Evolutionary conservation across 148 eudicot genomes (phyloP).

Genomic region (Chenopodium album): DNA sequence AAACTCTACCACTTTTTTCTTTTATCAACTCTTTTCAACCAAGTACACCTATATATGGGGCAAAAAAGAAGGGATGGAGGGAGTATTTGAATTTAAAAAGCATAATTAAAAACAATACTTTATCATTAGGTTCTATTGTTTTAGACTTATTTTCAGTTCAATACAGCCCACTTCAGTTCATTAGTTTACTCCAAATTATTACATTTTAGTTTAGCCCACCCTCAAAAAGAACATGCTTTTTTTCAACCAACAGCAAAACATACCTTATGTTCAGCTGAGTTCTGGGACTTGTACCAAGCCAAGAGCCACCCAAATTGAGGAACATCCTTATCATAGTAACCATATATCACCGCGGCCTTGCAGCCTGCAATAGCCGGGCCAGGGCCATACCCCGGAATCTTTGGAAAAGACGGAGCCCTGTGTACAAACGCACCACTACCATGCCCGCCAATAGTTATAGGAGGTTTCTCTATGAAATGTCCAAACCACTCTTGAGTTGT

Average conservation of each 20-base stretch:
- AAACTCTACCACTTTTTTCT: too few relatives aligned
- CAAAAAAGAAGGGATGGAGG: too few relatives aligned
- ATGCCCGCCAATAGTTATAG: neutral
- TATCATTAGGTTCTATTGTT: too few relatives aligned
- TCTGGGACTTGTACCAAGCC: neutral
- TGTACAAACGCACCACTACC: conserved; percentile 5
- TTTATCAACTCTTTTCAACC: too few relatives aligned
- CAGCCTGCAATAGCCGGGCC: neutral
- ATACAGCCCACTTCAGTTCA: too few relatives aligned
- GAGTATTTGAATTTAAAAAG: too few relatives aligned
- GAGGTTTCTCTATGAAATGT: neutral
- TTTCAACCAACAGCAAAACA: neutral
- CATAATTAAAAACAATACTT: too few relatives aligned
- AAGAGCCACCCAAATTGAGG: conserved; percentile 2
- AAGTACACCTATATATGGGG: too few relatives aligned
- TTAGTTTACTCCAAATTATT: too few relatives aligned
- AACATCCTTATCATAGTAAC: neutral
- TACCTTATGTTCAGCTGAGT: neutral
- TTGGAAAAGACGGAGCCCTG: neutral
- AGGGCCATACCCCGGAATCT: neutral
- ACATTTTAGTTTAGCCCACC: too few relatives aligned
- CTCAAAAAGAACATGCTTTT: too few relatives aligned
- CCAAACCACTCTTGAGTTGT: neutral
- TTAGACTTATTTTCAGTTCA: too few relatives aligned
- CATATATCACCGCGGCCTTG: neutral